Base-by-base conservation (phyloP, 495 filamentous ascomycete species). In the Tuber indicum region DNA sequence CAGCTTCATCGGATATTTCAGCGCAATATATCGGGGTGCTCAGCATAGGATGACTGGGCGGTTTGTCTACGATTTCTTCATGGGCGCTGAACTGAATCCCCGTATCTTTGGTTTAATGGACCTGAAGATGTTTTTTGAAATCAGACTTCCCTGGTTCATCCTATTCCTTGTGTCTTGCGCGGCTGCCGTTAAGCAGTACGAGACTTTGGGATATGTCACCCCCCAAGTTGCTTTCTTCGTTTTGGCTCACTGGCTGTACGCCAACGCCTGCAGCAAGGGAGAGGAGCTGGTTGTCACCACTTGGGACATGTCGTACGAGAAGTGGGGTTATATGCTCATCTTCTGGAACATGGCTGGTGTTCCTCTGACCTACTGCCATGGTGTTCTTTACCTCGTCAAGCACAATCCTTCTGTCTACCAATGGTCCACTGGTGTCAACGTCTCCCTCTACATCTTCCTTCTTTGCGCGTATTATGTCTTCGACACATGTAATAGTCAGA, bases 101-200 rank as follows among this genome's bases (percentile, higher is more conserved):
- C 89, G 96, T 72, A 91, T 98, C 90, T 97, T 98, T 84, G 92
- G 91, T 42, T 90, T 95, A 78, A 87, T 99, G 75, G 96, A 99
- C 84, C 93, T 98, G 86, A 99, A 99, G 89, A 98, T 99, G 96
- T 98, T 99, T 87, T 97, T 95, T 84, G 96, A 99, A 86, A 95
- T 99, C 77, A 92, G 96, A 77, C 88, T 99, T 73, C 96, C 96
- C 62, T 99, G 96, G 96, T 99, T 90, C 86, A 97, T 97, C 73
- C 88, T 99, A 39, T 91, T 97, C 79, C 87, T 96, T 72, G 86
- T 96, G 58, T 91, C 90, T 62, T 88, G 89, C 81, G 93, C 89
- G 71, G 89, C 94, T 16, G 93, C 93, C 23, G 91, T 92, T 66
- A 91, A 92, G 75, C 96, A 98, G 86, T 98, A 92, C 80, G 94